Conservation (phyloP, 73 alveolate species). For the Halteria grandinella region DNA sequence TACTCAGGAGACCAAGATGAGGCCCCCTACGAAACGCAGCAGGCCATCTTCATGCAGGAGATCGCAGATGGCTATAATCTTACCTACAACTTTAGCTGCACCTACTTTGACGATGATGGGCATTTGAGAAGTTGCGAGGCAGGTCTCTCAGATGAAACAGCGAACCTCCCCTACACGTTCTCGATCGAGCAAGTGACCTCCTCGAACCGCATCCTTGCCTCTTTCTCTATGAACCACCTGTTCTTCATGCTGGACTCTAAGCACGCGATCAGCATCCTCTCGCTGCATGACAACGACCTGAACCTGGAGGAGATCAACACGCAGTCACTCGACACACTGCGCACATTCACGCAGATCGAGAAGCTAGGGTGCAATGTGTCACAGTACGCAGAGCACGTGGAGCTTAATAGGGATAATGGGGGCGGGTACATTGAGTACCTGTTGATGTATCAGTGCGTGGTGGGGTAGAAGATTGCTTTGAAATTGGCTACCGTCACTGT, state of each 20-base stretch:
- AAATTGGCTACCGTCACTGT: conserved; percentile 6
- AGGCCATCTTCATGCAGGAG: too few relatives aligned
- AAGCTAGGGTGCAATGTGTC: conserved; percentile 7
- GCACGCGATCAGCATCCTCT: neutral
- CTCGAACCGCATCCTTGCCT: neutral
- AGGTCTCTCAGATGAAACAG: conserved; percentile 2
- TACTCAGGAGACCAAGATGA: too few relatives aligned
- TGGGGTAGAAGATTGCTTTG: neutral
- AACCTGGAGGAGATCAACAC: neutral
- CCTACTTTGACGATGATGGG: neutral
- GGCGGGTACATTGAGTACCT: neutral
- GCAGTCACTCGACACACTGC: conserved; percentile 1
- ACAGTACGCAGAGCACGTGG: neutral
- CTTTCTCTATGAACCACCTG: conserved; percentile 10
- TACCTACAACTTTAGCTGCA: neutral
- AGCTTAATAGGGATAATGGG: neutral
- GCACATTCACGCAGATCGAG: neutral
- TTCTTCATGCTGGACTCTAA: conserved; percentile 7
- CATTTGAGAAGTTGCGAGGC: neutral
- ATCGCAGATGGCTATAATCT: conserved; percentile 21
- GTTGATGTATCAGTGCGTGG: conserved; percentile 1
- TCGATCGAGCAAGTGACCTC: conserved; percentile 17
- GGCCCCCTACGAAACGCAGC: too few relatives aligned
- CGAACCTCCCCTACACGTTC: neutral
- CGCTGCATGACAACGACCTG: neutral